A percentile compares a stretch with the other conserved stretches of the same genome.
These are phyloP conservation scores for Kwoniella pini DNA, from an alignment of 768 basidiomycete genomes.

Conservation along the genomic window DNA sequence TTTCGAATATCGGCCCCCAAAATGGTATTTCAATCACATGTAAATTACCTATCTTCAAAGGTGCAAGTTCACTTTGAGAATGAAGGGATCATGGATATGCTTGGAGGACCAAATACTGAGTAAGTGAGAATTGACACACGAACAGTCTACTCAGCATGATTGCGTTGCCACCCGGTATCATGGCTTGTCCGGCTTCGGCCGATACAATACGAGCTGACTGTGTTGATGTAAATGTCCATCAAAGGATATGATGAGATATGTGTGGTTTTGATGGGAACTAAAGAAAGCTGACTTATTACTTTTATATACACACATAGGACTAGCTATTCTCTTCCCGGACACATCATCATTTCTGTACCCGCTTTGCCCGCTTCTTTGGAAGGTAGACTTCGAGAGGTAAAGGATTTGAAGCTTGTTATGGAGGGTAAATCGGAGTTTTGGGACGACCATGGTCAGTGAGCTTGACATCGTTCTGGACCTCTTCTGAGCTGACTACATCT, in stretches of 20 bases:
- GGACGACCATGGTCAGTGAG: slow-evolving; percentile 59
- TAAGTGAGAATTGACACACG: slow-evolving; percentile 21
- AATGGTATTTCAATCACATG: slow-evolving; percentile 21
- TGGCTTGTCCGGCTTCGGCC: neutral
- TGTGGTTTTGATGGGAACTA: neutral
- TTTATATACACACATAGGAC: slow-evolving; percentile 60
- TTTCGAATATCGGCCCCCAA: neutral
- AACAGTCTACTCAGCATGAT: neutral
- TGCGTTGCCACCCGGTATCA: slow-evolving; percentile 16
- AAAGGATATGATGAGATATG: slow-evolving; percentile 1
- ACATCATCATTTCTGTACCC: slow-evolving; percentile 67
- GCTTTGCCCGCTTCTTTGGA: slow-evolving; percentile 59
- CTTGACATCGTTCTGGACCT: no score
- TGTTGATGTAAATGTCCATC: neutral
- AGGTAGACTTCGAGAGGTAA: slow-evolving; percentile 31
- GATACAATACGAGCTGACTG: neutral
- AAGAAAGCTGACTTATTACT: neutral
- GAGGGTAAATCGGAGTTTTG: slow-evolving; percentile 82
- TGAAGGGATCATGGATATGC: slow-evolving; percentile 39
- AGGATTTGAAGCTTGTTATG: slow-evolving; percentile 66
- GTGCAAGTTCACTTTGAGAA: slow-evolving; percentile 39
- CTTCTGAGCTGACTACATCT: neutral
- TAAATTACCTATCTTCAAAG: slow-evolving; percentile 33
- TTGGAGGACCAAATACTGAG: slow-evolving; percentile 46
- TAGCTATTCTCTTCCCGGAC: slow-evolving; percentile 82